These are phyloP conservation scores for Fagopyrum esculentum DNA, from an alignment of 148 eudicot genomes.

Conservation along the genomic window DNA sequence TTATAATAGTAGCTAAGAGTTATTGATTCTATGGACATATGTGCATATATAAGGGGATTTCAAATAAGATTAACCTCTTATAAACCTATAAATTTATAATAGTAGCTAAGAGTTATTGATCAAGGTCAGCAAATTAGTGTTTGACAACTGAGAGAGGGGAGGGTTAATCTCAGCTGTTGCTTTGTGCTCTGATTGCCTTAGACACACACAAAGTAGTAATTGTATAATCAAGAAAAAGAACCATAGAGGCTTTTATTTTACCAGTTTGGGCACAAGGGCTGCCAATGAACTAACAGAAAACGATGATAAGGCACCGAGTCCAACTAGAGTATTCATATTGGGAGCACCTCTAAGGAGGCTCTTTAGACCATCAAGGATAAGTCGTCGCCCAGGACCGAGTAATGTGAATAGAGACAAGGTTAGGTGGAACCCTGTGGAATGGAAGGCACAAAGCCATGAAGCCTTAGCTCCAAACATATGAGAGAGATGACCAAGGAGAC, in stretches of 20 bases:
- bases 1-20: background rate
- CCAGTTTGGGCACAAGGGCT: slow-evolving; percentile 83
- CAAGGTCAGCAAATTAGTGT: background rate
- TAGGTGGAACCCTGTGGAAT: slow-evolving; percentile 91
- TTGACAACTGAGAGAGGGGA: background rate
- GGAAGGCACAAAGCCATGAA: slow-evolving; percentile 80
- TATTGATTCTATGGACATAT: background rate
- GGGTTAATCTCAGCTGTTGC: background rate
- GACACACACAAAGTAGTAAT: background rate
- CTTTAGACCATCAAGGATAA: slow-evolving; percentile 80
- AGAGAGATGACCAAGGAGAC: slow-evolving; percentile 85
- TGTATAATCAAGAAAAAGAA: background rate
- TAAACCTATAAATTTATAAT: background rate
- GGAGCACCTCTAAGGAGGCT: slow-evolving; percentile 91
- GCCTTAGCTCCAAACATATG: slow-evolving; percentile 84
- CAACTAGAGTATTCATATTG: slow-evolving; percentile 97
- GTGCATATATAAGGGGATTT: background rate
- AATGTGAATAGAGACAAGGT: slow-evolving; percentile 76
- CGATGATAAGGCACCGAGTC: slow-evolving; percentile 98
- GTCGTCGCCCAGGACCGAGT: slow-evolving; percentile 91
- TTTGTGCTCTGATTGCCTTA: background rate
- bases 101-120: background rate
- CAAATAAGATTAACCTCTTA: background rate
- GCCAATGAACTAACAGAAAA: slow-evolving; percentile 89
- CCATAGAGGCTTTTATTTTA: slow-evolving; percentile 20